Evolutionary conservation across 345 rosid genomes (phyloP).

Genomic region (Gossypium anomalum): DNA sequence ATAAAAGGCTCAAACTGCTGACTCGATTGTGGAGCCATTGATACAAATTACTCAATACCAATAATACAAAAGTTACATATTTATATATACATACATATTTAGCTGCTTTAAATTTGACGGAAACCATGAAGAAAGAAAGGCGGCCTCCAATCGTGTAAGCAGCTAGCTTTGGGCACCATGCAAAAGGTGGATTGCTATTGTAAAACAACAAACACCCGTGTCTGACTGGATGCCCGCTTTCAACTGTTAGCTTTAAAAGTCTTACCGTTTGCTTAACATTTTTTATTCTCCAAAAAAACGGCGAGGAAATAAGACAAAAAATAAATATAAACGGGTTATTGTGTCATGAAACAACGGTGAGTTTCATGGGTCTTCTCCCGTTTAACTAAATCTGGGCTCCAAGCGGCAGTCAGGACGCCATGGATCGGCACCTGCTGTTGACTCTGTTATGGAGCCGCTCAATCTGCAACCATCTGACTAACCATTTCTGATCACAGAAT

Average conservation of each 20-base stretch:
- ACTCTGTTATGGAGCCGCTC: constrained; percentile 35
- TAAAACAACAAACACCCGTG: constrained; percentile 32
- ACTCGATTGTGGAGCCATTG: constrained; percentile 27
- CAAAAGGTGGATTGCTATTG: constrained; percentile 31
- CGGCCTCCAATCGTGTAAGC: constrained; percentile 26
- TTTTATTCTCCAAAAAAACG: too few relatives aligned
- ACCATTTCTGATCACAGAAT: neutral
- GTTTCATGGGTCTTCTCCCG: constrained; percentile 28
- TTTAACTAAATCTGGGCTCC: constrained; percentile 30
- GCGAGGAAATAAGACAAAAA: neutral
- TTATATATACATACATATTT: constrained; percentile 4
- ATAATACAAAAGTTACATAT: neutral
- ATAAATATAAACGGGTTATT: constrained; percentile 20
- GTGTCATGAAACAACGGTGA: constrained; percentile 25
- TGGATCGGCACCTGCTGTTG: constrained; percentile 34
- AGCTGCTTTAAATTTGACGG: constrained; percentile 30
- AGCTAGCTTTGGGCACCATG: constrained; percentile 31
- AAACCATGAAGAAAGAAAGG: neutral
- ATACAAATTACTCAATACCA: neutral
- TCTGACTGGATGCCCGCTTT: constrained; percentile 26
- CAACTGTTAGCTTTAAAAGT: neutral
- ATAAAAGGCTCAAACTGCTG: constrained; percentile 24
- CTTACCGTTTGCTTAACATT: too few relatives aligned
- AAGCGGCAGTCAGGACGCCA: constrained; percentile 43
- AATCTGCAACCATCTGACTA: neutral